phyloP scores from a whole-genome alignment of 2,329 filamentous ascomycete species.

The Gremmenia infestans region DNA sequence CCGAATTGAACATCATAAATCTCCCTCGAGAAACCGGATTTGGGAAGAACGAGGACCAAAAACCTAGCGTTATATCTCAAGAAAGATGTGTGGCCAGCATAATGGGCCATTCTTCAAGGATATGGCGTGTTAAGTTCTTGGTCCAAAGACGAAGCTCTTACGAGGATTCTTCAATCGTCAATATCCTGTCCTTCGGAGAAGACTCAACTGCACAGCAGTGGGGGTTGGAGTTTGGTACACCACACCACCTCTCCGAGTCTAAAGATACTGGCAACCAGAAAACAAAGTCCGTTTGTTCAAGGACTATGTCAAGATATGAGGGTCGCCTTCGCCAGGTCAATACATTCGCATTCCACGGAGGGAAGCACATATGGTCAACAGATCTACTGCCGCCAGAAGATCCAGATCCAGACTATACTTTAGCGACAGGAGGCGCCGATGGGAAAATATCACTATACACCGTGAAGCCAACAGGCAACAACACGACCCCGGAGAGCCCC shows the following conservation, averaged over 20 bases:
- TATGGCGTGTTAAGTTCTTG: constrained; percentile 79
- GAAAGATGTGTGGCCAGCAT: constrained; percentile 58
- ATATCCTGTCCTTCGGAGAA: constrained; percentile 76
- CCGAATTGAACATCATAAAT: neutral
- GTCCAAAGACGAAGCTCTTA: constrained; percentile 1
- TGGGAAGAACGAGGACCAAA: constrained; percentile 36
- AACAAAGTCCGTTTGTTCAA: neutral
- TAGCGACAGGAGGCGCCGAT: constrained; percentile 79
- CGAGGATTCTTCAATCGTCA: constrained; percentile 32
- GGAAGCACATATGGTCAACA: constrained; percentile 88
- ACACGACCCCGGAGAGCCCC: neutral
- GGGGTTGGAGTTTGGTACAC: constrained; percentile 32
- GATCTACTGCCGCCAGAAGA: constrained; percentile 37
- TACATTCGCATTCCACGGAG: constrained; percentile 63
- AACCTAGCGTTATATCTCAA: constrained; percentile 27
- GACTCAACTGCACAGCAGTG: constrained; percentile 75
- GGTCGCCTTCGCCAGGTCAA: constrained; percentile 45
- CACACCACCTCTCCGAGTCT: neutral
- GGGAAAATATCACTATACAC: constrained; percentile 51
- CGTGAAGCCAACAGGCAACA: neutral
- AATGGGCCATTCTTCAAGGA: constrained; percentile 84
- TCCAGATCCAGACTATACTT: neutral
- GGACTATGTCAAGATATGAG: neutral
- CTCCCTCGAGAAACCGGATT: constrained; percentile 56
- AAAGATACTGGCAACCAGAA: neutral